These are phyloP conservation scores for Hordeum marinum DNA, from an alignment of 176 grass and related monocot species.

Conservation along the genomic window DNA sequence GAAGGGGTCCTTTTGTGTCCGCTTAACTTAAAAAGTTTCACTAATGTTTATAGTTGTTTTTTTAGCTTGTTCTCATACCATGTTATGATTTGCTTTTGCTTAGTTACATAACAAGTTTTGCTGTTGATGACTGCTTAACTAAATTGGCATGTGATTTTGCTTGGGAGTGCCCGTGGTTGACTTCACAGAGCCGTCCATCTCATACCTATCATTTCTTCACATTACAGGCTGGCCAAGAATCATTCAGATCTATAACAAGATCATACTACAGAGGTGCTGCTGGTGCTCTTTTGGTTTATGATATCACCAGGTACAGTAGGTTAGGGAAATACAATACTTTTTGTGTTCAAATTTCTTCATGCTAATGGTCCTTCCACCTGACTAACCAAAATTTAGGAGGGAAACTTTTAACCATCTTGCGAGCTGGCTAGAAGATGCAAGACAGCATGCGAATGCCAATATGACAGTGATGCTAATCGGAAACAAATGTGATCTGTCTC, in stretches of 20 bases:
- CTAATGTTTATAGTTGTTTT: neutral
- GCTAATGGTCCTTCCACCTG: neutral
- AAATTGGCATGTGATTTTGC: neutral
- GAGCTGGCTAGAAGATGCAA: constrained; percentile 81
- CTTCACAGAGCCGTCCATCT: neutral
- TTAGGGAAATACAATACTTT: neutral
- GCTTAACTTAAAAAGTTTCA: neutral
- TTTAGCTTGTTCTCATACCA: neutral
- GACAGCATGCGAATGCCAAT: constrained; percentile 72
- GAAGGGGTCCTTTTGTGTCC: neutral
- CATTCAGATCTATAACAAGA: constrained; percentile 82
- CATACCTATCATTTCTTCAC: constrained; percentile 8
- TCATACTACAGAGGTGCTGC: constrained; percentile 88
- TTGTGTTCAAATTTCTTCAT: neutral
- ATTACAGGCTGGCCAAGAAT: constrained; percentile 73
- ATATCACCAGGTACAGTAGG: constrained; percentile 53
- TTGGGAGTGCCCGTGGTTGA: neutral
- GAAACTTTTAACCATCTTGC: constrained; percentile 84
- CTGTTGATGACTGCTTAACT: neutral
- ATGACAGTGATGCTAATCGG: constrained; percentile 82
- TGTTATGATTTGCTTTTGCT: neutral
- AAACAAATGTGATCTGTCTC: constrained; percentile 72
- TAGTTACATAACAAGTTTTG: constrained; percentile 2
- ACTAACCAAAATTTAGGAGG: constrained; percentile 43
- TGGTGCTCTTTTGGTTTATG: constrained; percentile 83